Base-by-base conservation (phyloP, 2,329 filamentous ascomycete genomes). In the Ascochyta fabae region DNA sequence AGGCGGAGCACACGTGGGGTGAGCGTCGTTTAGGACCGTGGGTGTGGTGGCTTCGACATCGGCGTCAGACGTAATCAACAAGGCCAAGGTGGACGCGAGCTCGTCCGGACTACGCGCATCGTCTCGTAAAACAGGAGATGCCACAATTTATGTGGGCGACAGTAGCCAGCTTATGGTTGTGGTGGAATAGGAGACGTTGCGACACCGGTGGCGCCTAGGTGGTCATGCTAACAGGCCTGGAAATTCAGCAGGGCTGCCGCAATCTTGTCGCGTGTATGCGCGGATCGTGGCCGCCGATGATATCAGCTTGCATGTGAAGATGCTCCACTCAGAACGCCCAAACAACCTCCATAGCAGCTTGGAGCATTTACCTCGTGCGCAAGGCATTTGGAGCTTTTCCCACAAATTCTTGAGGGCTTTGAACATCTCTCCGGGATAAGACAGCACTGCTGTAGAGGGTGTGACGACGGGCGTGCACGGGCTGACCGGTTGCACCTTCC, bases 81-180 rank as follows among this genome's bases (percentile, higher is more conserved):
- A 46, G 48, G 58, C 60, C 45, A 43, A 48, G 41, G 53, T 53
- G 60, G 67, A 66, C 61, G 66, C 63, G 62, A 64, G 61, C 69
- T 72, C 67, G 71, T 73, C 70, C 70, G 71, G 62, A 51, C 66
- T 60, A 43, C 61, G 58, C 61, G 66, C 72, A 75, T 75, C 66
- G 61, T 72, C 66, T 68, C 58, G 48, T 33, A 59, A 54, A 61
- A 57, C 48, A 63, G 64, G 60, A 66, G 67, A 66, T 61, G 73
- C 72, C 72, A 76, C 71, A 64, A 67, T 69, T 64, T 53, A 59
- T 59, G 54, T 59, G 58, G 63, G 59, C 62, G 59, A 63, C 64
- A 56, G 60, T 47, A 61, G 70, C 61, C 67, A 62, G 61, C 59
- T 61, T 60, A 29, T 54, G 43, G 49, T 56, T 42, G 55, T 44